Base-by-base conservation (phyloP, 2,329 filamentous ascomycete genomes). In the Claviceps sp. region DNA sequence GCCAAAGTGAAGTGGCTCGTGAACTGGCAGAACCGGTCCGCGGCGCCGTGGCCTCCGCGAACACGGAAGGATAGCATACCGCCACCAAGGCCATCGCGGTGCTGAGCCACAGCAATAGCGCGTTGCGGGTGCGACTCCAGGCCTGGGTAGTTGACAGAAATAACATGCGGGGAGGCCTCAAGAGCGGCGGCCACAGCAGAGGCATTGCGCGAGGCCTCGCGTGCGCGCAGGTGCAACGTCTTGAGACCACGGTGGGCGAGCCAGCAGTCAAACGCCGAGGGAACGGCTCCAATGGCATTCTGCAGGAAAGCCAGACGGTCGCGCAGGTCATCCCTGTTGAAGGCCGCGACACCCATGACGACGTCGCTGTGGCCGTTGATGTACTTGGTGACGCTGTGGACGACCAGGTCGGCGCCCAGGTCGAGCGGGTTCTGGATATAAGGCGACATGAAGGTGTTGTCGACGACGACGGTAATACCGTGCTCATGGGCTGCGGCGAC, bases 21-120 rank as follows among this genome's bases (percentile, higher is more conserved):
- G 54, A 78, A 73, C 69, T 93, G 84, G 77, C 93, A 97, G 80
- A 98, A 98, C 50, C 83, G 80, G 71, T 94, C 87, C 14, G 93
- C 93, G 1, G 91, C 91, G 46, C 77, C 77, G 63, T 89, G 80
- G 39, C 93, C 93, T 52, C 91, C 93, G 58, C 81, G 80, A 68
- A 98, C 87, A 58, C 93, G 85, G 82, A 98, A 98, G 54, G 86
- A 91, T 44, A 98, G 81, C 93, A 98, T 98, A 56, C 93, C 93
- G 60, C 93, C 93, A 55, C 93, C 93, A 78, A 97, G 85, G 56
- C 86, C 93, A 61, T 94, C 79, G 59, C 93, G 87, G 73, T 98
- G 93, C 73, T 98, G 93, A 72, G 87, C 89, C 62, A 84, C 66
- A 19, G 91, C 89, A 61, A 98, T 89, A 57, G 77, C 76, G 61